Evolutionary conservation across 768 basidiomycete genomes (phyloP), one percentile per base, ranked within the genome.

Genomic region (Boletellus ananas): DNA sequence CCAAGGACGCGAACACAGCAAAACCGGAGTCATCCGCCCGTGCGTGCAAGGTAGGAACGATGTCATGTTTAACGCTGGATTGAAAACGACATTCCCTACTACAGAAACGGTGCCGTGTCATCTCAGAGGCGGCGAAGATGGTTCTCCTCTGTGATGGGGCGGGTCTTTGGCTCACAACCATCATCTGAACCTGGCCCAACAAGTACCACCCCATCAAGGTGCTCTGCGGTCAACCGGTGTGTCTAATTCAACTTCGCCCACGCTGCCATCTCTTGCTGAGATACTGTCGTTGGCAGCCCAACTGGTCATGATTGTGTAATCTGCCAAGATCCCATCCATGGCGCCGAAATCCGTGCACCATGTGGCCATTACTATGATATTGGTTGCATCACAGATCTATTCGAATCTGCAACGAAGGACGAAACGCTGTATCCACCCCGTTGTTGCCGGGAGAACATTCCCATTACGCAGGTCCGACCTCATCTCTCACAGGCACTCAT

Each of bases 401-500:
- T 74, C 61, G 50, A 66, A 43, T 51, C 62, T 12, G 62, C 73
- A 1, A 65, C 60, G 5, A 54, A 47, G 17, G 74, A 75, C 55
- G 74, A 75, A 50, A 58, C 66, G 1, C 65, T 76, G 25, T 73
- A 64, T 54, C 74, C 73, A 5, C 73, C 74, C 25, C 66, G 67
- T 20, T 74, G 74, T 51, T 75, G 74, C 51, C 52, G 63, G 25
- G 56, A 58, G 31, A 50, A 52, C 6, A 70, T 75, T 18, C 55
- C 69, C 31, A 38, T 67, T 33, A 12, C 33, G 13, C 52, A 52
- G 2, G 66, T 72, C 21, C 52, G 41, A 27, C 36, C 37, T 3
- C 62, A 71, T 45, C 52, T 74, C 25, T 21, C 60, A 4, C 51
- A 45, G n/a, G 34, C 31, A 0, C 57, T 68, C 16, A 7, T 62